A percentile compares a stretch with the other conserved stretches of the same genome.
Evolutionary conservation across 768 basidiomycete species (phyloP).

Genomic region (Rhizopogon rudus): DNA sequence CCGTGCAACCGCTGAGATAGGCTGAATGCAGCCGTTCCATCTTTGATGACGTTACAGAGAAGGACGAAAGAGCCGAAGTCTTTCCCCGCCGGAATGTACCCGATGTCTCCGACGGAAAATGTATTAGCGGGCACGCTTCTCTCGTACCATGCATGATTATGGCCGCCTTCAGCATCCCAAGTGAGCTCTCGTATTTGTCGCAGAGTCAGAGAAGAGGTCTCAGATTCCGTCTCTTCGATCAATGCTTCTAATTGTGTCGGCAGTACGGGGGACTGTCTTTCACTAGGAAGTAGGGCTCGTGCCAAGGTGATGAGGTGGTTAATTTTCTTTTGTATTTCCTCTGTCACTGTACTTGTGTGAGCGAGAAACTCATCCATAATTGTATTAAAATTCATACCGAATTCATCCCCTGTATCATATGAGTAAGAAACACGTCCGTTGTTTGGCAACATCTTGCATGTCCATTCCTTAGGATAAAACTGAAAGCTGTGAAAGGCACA

Average conservation of each 20-base stretch:
- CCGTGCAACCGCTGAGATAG: conserved; percentile 22
- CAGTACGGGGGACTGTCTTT: conserved; percentile 24
- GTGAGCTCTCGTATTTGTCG: conserved; percentile 34
- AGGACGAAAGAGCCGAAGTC: conserved; percentile 35
- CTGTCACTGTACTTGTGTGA: conserved; percentile 18
- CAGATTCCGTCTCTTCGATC: conserved; percentile 28
- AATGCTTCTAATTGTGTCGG: conserved; percentile 27
- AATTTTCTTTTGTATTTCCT: conserved; percentile 32
- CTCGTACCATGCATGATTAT: conserved; percentile 38
- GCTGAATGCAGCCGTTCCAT: conserved; percentile 19
- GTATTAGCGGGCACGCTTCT: conserved; percentile 35
- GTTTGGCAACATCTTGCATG: conserved; percentile 38
- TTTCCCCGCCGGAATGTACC: conserved; percentile 33
- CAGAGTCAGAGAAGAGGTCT: conserved; percentile 25
- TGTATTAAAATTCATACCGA: conserved; percentile 12
- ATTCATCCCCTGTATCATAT: conserved; percentile 14
- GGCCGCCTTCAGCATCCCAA: conserved; percentile 25
- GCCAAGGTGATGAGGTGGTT: conserved; percentile 38
- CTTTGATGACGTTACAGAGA: conserved; percentile 34
- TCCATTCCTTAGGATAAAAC: not conserved
- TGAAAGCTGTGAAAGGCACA: not conserved
- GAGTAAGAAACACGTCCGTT: conserved; percentile 27
- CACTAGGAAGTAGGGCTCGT: conserved; percentile 33
- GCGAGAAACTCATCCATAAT: not conserved
- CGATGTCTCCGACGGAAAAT: conserved; percentile 40